Conservation (phyloP, 163 green algal genomes). For the Prototheca stagnorum region DNA sequence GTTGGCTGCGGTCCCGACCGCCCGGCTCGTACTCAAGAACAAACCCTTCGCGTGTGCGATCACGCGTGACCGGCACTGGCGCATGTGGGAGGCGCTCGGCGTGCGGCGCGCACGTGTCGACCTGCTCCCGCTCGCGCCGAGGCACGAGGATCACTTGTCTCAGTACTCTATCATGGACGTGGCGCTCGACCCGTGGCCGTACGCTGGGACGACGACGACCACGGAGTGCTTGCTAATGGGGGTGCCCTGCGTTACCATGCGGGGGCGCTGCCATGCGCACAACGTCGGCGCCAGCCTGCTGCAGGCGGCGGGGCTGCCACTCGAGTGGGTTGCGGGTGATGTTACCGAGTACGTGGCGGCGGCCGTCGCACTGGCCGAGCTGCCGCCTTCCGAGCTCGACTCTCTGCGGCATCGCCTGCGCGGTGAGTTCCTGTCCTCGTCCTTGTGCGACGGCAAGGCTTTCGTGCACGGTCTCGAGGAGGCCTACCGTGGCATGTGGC, state of each 20-base stretch:
- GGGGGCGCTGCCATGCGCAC: constrained; percentile 76
- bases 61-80: constrained; percentile 26
- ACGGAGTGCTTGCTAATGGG: constrained; percentile 87
- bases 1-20: constrained; percentile 40
- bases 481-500: constrained; percentile 33
- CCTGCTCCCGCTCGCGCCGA: constrained; percentile 62
- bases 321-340: constrained; percentile 52
- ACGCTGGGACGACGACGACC: constrained; percentile 94
- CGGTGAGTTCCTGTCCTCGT: constrained; percentile 51
- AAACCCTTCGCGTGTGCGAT: constrained; percentile 80
- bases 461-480: constrained; percentile 49
- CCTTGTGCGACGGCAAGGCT: constrained; percentile 53
- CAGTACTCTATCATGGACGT: constrained; percentile 84
- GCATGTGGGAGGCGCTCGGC: constrained; percentile 17
- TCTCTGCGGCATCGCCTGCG: constrained; percentile 52
- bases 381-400: constrained; percentile 41
- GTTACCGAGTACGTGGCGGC: constrained; percentile 66
- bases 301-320: constrained; percentile 44
- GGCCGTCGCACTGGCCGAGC: constrained; percentile 43
- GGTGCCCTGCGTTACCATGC: constrained; percentile 79
- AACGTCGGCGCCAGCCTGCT: constrained; percentile 87
- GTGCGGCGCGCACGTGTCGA: constrained; percentile 55
- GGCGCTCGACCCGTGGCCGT: constrained; percentile 84
- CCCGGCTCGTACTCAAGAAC: constrained; percentile 85
- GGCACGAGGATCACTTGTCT: constrained; percentile 64